Base-by-base conservation (phyloP, 2,329 filamentous ascomycete genomes). In the Didymella glomerata region DNA sequence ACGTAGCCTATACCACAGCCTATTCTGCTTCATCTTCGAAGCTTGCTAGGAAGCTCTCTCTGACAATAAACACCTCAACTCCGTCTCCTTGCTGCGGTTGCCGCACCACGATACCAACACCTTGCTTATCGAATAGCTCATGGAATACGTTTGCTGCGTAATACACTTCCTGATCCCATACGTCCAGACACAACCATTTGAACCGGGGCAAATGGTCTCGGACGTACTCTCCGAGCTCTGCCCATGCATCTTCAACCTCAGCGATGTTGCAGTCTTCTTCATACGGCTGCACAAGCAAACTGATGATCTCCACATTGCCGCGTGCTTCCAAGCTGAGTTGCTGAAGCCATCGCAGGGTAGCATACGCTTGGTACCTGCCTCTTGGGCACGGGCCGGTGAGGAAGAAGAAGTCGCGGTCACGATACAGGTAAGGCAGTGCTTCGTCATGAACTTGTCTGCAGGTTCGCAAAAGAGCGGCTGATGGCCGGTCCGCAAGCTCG, bases 321-420 rank as follows among this genome's bases (percentile, higher is more conserved):
- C 68, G 62, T 25, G 66, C 69, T 10, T 48, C 32, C 8, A 48
- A n/a, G 28, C 44, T 57, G 11, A 72, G 51, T 1, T 56, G 55
- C 4, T 65, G 51, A n/a, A 76, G 62, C 60, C 67, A 75, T 1
- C 47, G 58, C 10, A 63, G 61, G 0, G 73, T 72, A n/a, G 70
- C 73, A 46, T 73, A 71, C 3, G 71, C 66, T 44, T 75, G 72
- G 38, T 75, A 76, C n/a, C 73, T 62, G 16, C 74, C 74, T 18
- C 74, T 62, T 1, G 73, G 70, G 52, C 71, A 75, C 1, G 70
- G 70, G 0, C 72, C 71, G 8, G 68, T 70, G 1, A 74, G 47
- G 25, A 75, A 65, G 9, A 71, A 57, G 20, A 76, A 70, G 28
- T 67, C 72, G 9, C 67, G 60, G 5, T 53, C 60, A 10, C 63